Evolutionary conservation across 306 rosid genomes (phyloP).

Genomic region (Gastrolobium villosum): DNA sequence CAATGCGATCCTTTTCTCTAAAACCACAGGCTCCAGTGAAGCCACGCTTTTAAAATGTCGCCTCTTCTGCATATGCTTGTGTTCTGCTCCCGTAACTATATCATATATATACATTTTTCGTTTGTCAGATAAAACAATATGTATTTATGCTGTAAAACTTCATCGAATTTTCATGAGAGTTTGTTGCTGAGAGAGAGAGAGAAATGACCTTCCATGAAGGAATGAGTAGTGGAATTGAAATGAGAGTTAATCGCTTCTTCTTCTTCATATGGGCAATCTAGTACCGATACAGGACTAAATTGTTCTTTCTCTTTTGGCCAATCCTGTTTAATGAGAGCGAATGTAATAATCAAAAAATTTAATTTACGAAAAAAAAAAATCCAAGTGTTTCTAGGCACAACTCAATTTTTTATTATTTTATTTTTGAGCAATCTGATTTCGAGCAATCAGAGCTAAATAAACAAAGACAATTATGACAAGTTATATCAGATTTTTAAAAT

Average conservation of each 20-base stretch:
- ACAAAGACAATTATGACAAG: too few species aligned
- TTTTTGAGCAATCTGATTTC: neutral
- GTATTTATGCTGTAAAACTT: neutral
- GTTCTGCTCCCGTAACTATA: constrained; percentile 54
- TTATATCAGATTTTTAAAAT: too few species aligned
- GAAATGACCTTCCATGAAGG: constrained; percentile 56
- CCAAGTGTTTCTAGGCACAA: neutral
- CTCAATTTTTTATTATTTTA: neutral
- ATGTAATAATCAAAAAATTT: neutral
- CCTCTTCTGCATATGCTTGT: constrained; percentile 55
- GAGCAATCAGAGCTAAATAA: neutral
- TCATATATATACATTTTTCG: neutral
- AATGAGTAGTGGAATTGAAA: constrained; percentile 36
- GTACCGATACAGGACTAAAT: constrained; percentile 83
- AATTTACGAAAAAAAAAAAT: neutral
- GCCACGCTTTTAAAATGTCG: constrained; percentile 51
- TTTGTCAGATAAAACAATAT: constrained; percentile 3
- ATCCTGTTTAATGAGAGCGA: constrained; percentile 54
- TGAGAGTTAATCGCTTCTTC: constrained; percentile 63
- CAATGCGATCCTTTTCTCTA: constrained; percentile 59
- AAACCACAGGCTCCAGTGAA: constrained; percentile 56
- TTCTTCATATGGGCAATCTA: constrained; percentile 79
- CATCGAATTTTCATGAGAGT: neutral
- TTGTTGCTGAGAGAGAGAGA: neutral
- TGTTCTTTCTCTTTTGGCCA: constrained; percentile 79